Base-by-base conservation (phyloP, 2,329 filamentous ascomycete genomes). In the Microcera coccophila region DNA sequence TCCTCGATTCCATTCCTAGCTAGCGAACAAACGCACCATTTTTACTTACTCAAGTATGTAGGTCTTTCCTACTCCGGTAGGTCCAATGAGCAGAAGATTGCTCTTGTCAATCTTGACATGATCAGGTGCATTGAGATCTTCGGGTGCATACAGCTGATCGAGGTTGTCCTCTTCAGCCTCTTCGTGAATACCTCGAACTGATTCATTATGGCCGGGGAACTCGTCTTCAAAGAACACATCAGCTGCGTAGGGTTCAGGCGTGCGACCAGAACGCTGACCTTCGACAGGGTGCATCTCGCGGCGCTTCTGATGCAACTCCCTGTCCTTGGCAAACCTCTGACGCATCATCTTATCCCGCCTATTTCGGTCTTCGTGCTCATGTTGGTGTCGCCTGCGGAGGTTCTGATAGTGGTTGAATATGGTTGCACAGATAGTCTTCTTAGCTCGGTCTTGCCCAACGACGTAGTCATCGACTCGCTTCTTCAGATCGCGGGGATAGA, bases 391-490 rank as follows among this genome's bases (percentile, higher is more conserved):
- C 58, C 89, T 78, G 18, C 90, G 83, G 46, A 95, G 79, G 36
- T 87, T 81, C 66, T 96, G 89, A 62, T 97, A 96, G 63, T 98
- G 93, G 61, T 97, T 96, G 71, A 95, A 96, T 20, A 98, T 87
- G 5, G 91, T 90, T 3, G 91, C 85, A 51, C 89, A 93, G 50
- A 97, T 82, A 12, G 90, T 87, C 66, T 95, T 94, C 74, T 98
- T 93, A 14, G 93, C 90, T 46, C 89, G 82, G 53, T 96, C 89
- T 66, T 98, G 93, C 31, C 91, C 93, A 4, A 98, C 91, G 2
- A 98, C 91, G 63, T 94, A 98, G 61, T 93, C 87, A 63, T 98
- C 93, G 22, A 97, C 81, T 58, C 93, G 86, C 60, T 88, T 82
- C 72, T 97, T 96, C 57, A 98, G 74, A 55, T 81, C 75, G 44